Conservation (phyloP, 2,329 filamentous ascomycete genomes). For the Sclerotinia trifoliorum region DNA sequence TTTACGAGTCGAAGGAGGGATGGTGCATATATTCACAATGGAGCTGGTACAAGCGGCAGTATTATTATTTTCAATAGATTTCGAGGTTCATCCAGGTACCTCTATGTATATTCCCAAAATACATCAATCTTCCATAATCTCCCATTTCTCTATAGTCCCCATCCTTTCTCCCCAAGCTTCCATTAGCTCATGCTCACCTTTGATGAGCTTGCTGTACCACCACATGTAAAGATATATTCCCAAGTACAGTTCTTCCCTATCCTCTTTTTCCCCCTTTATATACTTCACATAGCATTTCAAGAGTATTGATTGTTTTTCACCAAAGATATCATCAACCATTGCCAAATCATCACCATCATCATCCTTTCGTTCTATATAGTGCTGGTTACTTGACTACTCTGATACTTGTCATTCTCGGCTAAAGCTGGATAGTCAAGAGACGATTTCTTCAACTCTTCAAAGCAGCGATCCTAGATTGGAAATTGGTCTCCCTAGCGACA, state of each 20-base stretch:
- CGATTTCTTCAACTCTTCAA: not conserved
- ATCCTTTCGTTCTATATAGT: not conserved
- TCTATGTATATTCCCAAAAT: too few species aligned
- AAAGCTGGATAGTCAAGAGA: not conserved
- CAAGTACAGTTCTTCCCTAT: not conserved
- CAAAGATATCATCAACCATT: not conserved
- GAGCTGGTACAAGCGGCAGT: too few species aligned
- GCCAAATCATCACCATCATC: not conserved
- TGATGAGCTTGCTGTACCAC: not conserved
- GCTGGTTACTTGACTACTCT: not conserved
- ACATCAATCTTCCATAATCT: not conserved
- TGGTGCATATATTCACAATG: not conserved
- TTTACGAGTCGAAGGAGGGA: not conserved
- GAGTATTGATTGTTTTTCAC: not conserved
- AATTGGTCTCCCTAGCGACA: slow-evolving; percentile 13
- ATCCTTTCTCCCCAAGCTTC: not conserved
- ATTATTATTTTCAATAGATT: not conserved
- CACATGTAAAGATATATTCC: not conserved
- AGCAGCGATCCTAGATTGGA: not conserved
- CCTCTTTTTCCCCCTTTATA: not conserved
- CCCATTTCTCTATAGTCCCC: not conserved
- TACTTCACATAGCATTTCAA: not conserved
- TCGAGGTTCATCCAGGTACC: not conserved
- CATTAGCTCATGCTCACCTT: not conserved
- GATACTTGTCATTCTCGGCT: not conserved